Percentiles rank a stretch among this genome's conserved stretches.
phyloP scores from a whole-genome alignment of 2,329 filamentous ascomycete genomes.

The Neopestalotiopsis sp. region DNA sequence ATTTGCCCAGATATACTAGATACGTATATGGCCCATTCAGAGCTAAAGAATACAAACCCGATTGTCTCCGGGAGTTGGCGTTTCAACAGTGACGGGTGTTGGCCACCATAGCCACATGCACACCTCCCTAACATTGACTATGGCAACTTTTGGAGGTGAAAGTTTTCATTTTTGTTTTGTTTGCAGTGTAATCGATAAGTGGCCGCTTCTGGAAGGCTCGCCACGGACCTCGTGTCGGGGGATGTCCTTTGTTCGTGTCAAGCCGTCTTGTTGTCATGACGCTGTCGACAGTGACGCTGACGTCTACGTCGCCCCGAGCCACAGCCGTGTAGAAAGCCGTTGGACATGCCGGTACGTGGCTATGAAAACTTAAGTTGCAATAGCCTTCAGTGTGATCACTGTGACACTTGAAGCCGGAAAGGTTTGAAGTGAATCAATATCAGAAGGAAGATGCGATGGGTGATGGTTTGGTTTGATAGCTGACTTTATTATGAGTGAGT shows the following conservation, averaged over 20 bases:
- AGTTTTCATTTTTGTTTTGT: background rate
- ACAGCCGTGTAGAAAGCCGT: background rate
- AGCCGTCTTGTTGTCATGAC: background rate
- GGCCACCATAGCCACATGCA: background rate
- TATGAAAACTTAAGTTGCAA: background rate
- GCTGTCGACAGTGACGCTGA: background rate
- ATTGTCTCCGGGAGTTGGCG: background rate
- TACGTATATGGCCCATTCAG: background rate
- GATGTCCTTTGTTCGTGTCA: background rate
- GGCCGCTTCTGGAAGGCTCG: background rate
- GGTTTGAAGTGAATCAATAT: background rate
- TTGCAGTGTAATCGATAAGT: conserved; percentile 17
- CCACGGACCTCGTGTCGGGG: background rate
- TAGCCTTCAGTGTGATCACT: background rate
- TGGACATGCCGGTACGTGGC: background rate
- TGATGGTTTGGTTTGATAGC: background rate
- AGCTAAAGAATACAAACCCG: background rate
- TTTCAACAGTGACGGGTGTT: background rate
- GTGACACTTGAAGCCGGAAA: background rate
- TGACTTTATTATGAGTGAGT: background rate
- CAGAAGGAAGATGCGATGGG: background rate
- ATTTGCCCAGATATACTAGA: background rate
- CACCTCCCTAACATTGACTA: background rate
- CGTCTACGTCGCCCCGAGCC: background rate
- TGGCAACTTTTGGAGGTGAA: background rate